Evolutionary conservation across 495 filamentous ascomycete genomes (phyloP), one percentile per base, ranked within the genome.

Genomic region (Glarea lozoyensis): DNA sequence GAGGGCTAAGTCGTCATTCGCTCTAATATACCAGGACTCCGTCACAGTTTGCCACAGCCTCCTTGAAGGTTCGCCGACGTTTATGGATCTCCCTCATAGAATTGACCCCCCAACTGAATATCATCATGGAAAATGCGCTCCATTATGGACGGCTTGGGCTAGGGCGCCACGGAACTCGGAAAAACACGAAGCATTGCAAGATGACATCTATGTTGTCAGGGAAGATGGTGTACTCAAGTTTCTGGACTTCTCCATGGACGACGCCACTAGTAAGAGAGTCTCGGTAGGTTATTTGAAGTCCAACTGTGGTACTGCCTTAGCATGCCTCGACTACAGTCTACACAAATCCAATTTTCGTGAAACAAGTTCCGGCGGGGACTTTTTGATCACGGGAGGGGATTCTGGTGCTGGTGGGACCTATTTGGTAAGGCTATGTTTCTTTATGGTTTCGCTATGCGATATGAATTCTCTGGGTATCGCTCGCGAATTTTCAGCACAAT

Each of bases 341-440:
- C n/a, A n/a, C n/a, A n/a, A n/a, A n/a, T n/a, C n/a, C n/a, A n/a
- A n/a, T n/a, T n/a, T n/a, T n/a, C n/a, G n/a, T n/a, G 6, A 15
- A 11, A 20, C 24, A 15, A 34, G 35, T 38, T 46, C 67, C 6
- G 74, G 71, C 40, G 77, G 77, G 17, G 90, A 96, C 56, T 65
- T 93, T 29, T 70, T 96, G 31, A 64, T 94, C 15, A 75, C 84
- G 4, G 84, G 81, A 12, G 87, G 92, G n/a, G 79, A 82, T 40
- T 79, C 79, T 35, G 83, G 88, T n/a, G 70, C 80, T 49, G 92
- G 90, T 5, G 80, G 81, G 0, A 69, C 88, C 10, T 93, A 83
- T 68, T 64, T 76, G 49, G 80, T 85, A 59, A 64, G 77, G 59
- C 17, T 5, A 38, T 4, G n/a, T n/a, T n/a, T n/a, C n/a, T n/a